Evolutionary conservation across 73 alveolate genomes (phyloP).

Genomic region (Paramecium octaurelia): DNA sequence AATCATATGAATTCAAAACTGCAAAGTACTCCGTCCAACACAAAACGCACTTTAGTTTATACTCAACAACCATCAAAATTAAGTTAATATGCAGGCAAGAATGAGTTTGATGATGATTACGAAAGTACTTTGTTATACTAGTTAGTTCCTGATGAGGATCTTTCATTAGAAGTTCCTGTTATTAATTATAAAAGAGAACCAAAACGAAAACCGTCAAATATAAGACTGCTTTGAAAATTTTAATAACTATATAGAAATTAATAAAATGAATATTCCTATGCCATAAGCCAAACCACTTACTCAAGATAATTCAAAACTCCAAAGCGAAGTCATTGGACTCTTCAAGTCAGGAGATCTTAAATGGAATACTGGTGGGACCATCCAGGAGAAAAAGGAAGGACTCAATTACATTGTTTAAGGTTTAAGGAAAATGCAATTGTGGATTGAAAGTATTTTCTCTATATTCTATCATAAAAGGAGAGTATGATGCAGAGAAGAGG

Average conservation of each 20-base stretch:
- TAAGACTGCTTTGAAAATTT: not conserved
- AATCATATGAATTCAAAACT: not conserved
- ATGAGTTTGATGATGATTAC: conserved; percentile 9
- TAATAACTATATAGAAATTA: not conserved
- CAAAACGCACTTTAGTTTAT: not conserved
- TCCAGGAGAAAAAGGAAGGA: not conserved
- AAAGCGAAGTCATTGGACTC: not conserved
- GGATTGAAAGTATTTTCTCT: not conserved
- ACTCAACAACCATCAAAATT: not conserved
- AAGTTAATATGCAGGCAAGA: not conserved
- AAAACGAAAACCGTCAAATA: not conserved
- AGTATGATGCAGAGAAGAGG: not conserved
- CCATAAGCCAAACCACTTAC: not conserved
- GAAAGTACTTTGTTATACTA: not conserved
- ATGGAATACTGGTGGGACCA: conserved; percentile 13
- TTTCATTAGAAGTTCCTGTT: not conserved
- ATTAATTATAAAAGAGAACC: not conserved
- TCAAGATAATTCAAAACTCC: not conserved
- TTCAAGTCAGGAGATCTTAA: not conserved
- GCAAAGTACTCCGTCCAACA: not conserved
- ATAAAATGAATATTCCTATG: not conserved
- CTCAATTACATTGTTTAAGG: not conserved
- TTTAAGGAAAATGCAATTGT: not conserved
- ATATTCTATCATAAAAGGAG: not conserved
- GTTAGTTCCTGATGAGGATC: conserved; percentile 2